A percentile compares a stretch with the other conserved stretches of the same genome.
These are phyloP conservation scores for Myochromella boudieri DNA, from an alignment of 768 basidiomycete genomes.

Conservation along the genomic window DNA sequence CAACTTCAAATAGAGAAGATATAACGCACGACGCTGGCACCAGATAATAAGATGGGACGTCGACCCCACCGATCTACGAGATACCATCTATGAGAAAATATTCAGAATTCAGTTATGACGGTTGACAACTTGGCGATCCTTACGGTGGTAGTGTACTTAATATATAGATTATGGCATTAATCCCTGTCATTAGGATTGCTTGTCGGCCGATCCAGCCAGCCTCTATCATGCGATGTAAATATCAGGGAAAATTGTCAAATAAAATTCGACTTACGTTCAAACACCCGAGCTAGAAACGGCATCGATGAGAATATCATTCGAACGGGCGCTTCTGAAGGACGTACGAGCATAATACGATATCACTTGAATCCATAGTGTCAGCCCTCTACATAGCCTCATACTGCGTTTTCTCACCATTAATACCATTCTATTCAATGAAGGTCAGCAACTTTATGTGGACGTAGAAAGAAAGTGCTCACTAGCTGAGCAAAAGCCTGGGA, in stretches of 20 bases:
- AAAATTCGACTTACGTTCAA: conserved; percentile 64
- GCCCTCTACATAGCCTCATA: not conserved
- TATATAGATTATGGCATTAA: conserved; percentile 83
- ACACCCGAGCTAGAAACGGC: conserved; percentile 66
- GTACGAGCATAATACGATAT: conserved; percentile 94
- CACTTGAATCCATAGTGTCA: conserved; percentile 41
- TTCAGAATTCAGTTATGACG: conserved; percentile 8
- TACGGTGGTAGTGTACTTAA: conserved; percentile 83
- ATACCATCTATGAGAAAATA: conserved; percentile 67
- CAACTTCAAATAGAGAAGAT: not conserved
- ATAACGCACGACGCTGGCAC: conserved; percentile 69
- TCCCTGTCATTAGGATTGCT: conserved; percentile 94
- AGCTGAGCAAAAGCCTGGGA: conserved; percentile 53
- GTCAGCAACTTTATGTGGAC: not conserved
- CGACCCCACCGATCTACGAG: conserved; percentile 92
- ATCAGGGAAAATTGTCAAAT: not conserved
- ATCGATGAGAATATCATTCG: conserved; percentile 1
- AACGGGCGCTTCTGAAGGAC: conserved; percentile 26
- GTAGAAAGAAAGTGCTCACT: conserved; percentile 8
- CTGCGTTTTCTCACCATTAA: conserved; percentile 62
- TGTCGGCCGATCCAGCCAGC: conserved; percentile 95
- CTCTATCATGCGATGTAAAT: conserved; percentile 45
- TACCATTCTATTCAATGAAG: conserved; percentile 68
- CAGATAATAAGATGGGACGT: conserved; percentile 81
- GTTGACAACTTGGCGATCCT: conserved; percentile 24